Base-by-base conservation (phyloP, 192 early-diverging fungal genomes). In the Coemansia sp. region DNA sequence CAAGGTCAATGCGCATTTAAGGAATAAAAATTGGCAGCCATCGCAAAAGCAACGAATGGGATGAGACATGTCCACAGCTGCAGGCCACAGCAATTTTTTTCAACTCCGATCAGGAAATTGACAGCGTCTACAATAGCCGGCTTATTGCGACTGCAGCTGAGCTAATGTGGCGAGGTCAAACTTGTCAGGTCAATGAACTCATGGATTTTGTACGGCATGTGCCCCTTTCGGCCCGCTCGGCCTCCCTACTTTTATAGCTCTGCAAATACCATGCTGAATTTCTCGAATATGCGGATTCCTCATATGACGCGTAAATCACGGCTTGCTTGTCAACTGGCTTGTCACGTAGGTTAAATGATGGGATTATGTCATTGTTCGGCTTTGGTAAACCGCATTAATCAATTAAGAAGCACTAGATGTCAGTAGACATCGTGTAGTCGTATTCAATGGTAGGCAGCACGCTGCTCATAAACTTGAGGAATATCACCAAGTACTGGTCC, bases 401-500 rank as follows among this genome's bases (percentile, higher is more conserved):
- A 26, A 4, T 1, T 26, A 26, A 26, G 4, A 26, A 26, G 23
- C 45, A 4, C 18, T 72, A 83, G 20, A 69, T 58, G 55, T 84
- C 88, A 5, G 88, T 83, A 49, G 86, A 86, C 63, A 90, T 90
- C 11, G 91, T 97, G 62, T 92, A 94, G 82, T 99, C 96, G 72
- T 97, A 99, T 76, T 99, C 94, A 47, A 99, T 94, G 6, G 94
- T 97, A 8, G 96, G 96, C 48, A 97, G 80, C 28, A 99, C 93
- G 37, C 88, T 88, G 51, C 87, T 88, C 88, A 99, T 95, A 60
- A 99, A 99, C 78, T 99, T 96, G 56, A 97, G 78, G 76, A 97
- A 97, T 57, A 97, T 86, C 62, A 96, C 82, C 57, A 99, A 74
- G 62, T 97, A 92, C 83, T 94, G 92, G 67, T 98, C 94, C 15